These are phyloP conservation scores for Pyrenochaeta sp. DNA, from an alignment of 2,329 filamentous ascomycete species.

Conservation along the genomic window DNA sequence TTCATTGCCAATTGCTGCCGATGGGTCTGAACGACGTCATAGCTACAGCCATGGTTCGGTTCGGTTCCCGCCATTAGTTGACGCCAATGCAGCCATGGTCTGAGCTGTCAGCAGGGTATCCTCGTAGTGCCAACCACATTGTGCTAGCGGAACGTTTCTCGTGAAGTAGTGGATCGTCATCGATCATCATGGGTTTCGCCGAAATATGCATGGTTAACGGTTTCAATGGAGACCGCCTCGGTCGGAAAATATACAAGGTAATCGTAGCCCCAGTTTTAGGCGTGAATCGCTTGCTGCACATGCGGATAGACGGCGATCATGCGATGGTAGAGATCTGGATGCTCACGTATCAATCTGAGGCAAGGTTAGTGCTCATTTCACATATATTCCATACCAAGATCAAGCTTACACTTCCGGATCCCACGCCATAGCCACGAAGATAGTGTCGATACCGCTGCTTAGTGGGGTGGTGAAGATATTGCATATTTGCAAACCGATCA, in stretches of 20 bases:
- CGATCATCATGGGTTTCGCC: slow-evolving; percentile 3
- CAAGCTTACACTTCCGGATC: slow-evolving; percentile 65
- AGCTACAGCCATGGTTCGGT: slow-evolving; percentile 18
- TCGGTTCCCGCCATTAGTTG: slow-evolving; percentile 32
- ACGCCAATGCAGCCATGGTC: slow-evolving; percentile 33
- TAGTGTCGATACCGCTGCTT: slow-evolving; percentile 86
- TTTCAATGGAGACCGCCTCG: background rate
- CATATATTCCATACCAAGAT: too few relatives aligned
- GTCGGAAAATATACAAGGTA: too few relatives aligned
- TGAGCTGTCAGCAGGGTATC: slow-evolving; percentile 17
- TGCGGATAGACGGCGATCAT: slow-evolving; percentile 86
- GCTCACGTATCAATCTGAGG: slow-evolving; percentile 71
- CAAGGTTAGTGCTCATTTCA: background rate
- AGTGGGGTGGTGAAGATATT: slow-evolving; percentile 91
- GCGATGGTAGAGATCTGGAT: slow-evolving; percentile 80
- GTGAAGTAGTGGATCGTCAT: slow-evolving; percentile 14
- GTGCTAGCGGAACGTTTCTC: slow-evolving; percentile 5
- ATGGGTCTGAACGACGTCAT: slow-evolving; percentile 31
- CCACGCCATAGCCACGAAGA: slow-evolving; percentile 82
- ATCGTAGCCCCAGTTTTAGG: slow-evolving; percentile 28
- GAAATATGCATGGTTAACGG: background rate
- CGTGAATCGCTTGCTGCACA: slow-evolving; percentile 80
- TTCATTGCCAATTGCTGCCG: slow-evolving; percentile 3
- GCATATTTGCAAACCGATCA: slow-evolving; percentile 89
- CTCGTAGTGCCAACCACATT: slow-evolving; percentile 18